Base-by-base conservation (phyloP, 2,329 filamentous ascomycete species). In the Aspergillus sergii region DNA sequence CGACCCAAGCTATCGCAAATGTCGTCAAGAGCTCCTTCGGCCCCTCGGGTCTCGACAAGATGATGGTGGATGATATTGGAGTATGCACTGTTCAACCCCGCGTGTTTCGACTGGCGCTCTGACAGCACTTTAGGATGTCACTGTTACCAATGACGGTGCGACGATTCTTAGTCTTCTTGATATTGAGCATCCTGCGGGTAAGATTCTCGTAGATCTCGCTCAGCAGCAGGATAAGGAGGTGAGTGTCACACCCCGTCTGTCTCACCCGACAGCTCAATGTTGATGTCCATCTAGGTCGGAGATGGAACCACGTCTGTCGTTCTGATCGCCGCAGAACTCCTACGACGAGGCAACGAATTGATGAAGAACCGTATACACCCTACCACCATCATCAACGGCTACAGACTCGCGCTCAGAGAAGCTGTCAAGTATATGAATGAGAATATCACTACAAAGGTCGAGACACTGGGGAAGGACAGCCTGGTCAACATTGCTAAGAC, bases 361-460 rank as follows among this genome's bases (percentile, higher is more conserved):
- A 96, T 98, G 91, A 97, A 95, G 86, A 99, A 98, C 88, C 92
- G 94, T 79, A 99, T 99, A 87, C 95, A 99, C 83, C 96, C 95
- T 61, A 99, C 95, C 30, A 99, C 96, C 65, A 98, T 99, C 82
- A 99, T 99, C 78, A 98, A 93, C 66, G 95, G 95, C 74, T 99
- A 99, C 86, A 88, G 95, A 75, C 87, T 99, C 74, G 95, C 95
- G 65, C 86, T 99, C 71, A 88, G 95, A 75, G 95, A 99, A 84
- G 95, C 95, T 63, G 90, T 99, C 77, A 96, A 96, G 82, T 99
- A 97, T 83, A 96, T 99, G 90, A 94, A 93, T 82, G 95, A 99
- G 81, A 97, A 98, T 79, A 91, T 99, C 79, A 94, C 92, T 84
- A 92, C 93, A 74, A 97, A 96, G 82, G 94, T 98, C 62, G 94